Base-by-base conservation (phyloP, 2,329 filamentous ascomycete species). In the Lojkania enalia region DNA sequence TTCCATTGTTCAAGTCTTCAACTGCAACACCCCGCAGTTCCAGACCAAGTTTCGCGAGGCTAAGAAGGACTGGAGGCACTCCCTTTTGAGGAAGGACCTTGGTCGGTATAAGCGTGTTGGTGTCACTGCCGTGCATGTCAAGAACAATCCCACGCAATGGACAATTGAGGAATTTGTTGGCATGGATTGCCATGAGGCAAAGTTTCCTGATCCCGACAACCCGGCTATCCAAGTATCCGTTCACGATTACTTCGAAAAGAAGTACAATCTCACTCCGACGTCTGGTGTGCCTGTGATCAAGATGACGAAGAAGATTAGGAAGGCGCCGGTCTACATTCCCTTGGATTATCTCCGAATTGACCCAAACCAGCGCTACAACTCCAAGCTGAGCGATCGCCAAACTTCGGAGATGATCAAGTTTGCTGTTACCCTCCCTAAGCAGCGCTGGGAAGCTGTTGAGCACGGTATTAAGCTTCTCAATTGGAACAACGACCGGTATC, bases 401-500 rank as follows among this genome's bases (percentile, higher is more conserved):
- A 96, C 92, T 0, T 74, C 85, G 0, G 72, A 79, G 4, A 99
- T 99, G 94, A 96, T 99, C 74, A 92, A 87, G 68, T 90, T 92
- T 59, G 91, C 92, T 0, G 92, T 96, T 3, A 89, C 87, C 4
- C 80, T 85, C 1, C 94, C 94, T 0, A 65, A 67, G 0, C 66
- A 83, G 20, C 87, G 94, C n/a, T 80, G 82, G 54, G 57, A 66
- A 0, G 82, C 87, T 15, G 90, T 97, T 55, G 72, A 83, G 37
- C 66, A 79, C 3, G 87, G 87, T 13, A 80, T 96, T 6, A 63
- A 72, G 0, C 79, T 86, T 53, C 76, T 92, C 0, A 74, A 83
- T 7, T 94, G 89, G 83, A 54, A 60, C 1, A 63, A 77, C 0
- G 94, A 99, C 54, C 80, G 78, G 0, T 85, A 87, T 37, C 77